These are phyloP conservation scores for Cordia subcordata DNA, from an alignment of 257 asterid species.

Conservation along the genomic window DNA sequence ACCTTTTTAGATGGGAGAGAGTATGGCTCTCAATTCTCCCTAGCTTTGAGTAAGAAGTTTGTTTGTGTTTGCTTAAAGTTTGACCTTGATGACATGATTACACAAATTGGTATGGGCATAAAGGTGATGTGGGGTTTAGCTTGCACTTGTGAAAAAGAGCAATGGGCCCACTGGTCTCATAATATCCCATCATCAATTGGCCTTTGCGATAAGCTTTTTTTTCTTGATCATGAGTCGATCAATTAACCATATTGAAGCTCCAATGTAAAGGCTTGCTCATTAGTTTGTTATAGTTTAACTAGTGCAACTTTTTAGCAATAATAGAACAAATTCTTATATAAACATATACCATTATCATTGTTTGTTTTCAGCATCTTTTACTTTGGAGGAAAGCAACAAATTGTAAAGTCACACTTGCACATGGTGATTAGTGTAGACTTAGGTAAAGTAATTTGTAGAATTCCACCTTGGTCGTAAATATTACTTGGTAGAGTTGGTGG, in stretches of 20 bases:
- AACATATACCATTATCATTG: too few relatives aligned
- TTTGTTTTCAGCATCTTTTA: too few relatives aligned
- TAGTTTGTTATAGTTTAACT: slow-evolving; percentile 1
- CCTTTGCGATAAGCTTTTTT: slow-evolving; percentile 37
- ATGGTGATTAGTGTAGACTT: too few relatives aligned
- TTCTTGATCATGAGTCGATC: slow-evolving; percentile 39
- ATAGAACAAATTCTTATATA: neutral
- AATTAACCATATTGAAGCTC: slow-evolving; percentile 35
- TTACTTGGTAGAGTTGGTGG: too few relatives aligned
- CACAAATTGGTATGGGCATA: slow-evolving; percentile 16
- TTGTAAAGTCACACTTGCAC: too few relatives aligned
- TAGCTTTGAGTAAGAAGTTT: slow-evolving; percentile 33
- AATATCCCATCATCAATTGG: slow-evolving; percentile 50
- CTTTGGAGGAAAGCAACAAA: too few relatives aligned
- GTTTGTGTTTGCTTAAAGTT: slow-evolving; percentile 43
- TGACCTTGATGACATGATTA: slow-evolving; percentile 40
- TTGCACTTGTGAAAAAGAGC: slow-evolving; percentile 48
- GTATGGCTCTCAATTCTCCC: slow-evolving; percentile 23
- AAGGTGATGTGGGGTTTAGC: slow-evolving; percentile 46
- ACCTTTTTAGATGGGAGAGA: slow-evolving; percentile 20
- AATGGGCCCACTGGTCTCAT: slow-evolving; percentile 52
- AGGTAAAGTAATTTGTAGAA: neutral
- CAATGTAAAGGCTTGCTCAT: slow-evolving; percentile 8
- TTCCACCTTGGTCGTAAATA: too few relatives aligned
- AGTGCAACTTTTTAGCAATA: slow-evolving; percentile 10